Conservation (phyloP, 108 stramenopile genomes). For the Mediolabrus comicus region DNA sequence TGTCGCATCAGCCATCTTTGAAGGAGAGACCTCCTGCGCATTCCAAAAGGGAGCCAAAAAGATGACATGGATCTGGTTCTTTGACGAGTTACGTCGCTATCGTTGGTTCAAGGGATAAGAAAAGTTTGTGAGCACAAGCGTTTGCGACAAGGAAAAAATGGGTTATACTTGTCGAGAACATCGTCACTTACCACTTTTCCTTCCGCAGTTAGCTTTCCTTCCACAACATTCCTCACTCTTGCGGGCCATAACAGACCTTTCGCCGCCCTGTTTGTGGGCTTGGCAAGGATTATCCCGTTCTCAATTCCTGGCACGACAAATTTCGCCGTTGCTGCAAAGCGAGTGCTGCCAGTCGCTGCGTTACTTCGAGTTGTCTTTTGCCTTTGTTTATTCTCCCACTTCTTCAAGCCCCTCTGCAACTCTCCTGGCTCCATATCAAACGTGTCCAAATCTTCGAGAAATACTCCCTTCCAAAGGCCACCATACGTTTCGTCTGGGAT, state of each 20-base stretch:
- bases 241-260: conserved; percentile 87
- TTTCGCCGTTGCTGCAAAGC: conserved; percentile 52
- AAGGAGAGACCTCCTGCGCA: conserved; percentile 7
- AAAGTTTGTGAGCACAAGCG: not conserved
- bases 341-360: conserved; percentile 40
- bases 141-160: not conserved
- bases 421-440: conserved; percentile 87
- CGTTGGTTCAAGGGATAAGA: too few species aligned
- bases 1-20: conserved; percentile 16
- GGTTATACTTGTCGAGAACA: not conserved
- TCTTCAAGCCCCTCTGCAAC: conserved; percentile 60
- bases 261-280: conserved; percentile 51
- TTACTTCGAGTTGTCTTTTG: not conserved
- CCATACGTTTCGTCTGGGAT: conserved; percentile 76
- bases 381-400: conserved; percentile 60
- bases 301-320: conserved; percentile 76
- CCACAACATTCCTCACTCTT: conserved; percentile 77
- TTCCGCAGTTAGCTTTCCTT: conserved; percentile 25
- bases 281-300: conserved; percentile 80
- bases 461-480: conserved; percentile 86
- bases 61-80: conserved; percentile 66
- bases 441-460: conserved; percentile 69
- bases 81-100: conserved; percentile 46
- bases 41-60: conserved; percentile 87
- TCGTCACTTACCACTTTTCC: conserved; percentile 20